Conservation (phyloP, 257 asterid species). For the Capsicum pubescens region DNA sequence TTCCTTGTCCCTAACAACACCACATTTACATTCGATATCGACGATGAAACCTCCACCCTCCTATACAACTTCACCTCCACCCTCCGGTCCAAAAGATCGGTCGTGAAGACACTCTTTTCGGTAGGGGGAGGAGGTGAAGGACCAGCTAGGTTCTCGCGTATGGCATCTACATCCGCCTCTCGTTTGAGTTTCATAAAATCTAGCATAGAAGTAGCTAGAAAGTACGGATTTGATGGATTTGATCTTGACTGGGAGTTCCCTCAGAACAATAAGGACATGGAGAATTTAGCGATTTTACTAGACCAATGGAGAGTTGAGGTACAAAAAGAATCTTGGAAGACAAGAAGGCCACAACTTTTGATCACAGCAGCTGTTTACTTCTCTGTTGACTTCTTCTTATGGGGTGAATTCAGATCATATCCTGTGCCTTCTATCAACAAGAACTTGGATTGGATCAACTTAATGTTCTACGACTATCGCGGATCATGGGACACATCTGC, state of each 20-base stretch:
- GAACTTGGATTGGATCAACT: slow-evolving; percentile 77
- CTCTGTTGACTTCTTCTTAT: slow-evolving; percentile 52
- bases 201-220: slow-evolving; percentile 68
- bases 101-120: slow-evolving; percentile 58
- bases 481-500: slow-evolving; percentile 65
- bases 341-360: slow-evolving; percentile 53
- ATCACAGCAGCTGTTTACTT: slow-evolving; percentile 85
- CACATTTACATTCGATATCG: slow-evolving; percentile 57
- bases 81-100: slow-evolving; percentile 54
- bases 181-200: slow-evolving; percentile 55
- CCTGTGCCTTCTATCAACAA: slow-evolving; percentile 57
- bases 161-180: slow-evolving; percentile 50
- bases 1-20: slow-evolving; percentile 56
- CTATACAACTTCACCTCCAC: slow-evolving; percentile 62
- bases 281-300: slow-evolving; percentile 45
- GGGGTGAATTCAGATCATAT: slow-evolving; percentile 49
- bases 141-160: slow-evolving; percentile 45
- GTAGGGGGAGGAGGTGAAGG: slow-evolving; percentile 69
- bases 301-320: slow-evolving; percentile 73
- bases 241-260: slow-evolving; percentile 93
- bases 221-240: slow-evolving; percentile 66
- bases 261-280: slow-evolving; percentile 57
- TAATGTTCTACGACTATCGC: slow-evolving; percentile 74
- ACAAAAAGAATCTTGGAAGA: slow-evolving; percentile 42
- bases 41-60: slow-evolving; percentile 38